A percentile compares a stretch with the other conserved stretches of the same genome.
Conservation (phyloP, 1,139 yeast genomes). For the Kodamaea anthophila region DNA sequence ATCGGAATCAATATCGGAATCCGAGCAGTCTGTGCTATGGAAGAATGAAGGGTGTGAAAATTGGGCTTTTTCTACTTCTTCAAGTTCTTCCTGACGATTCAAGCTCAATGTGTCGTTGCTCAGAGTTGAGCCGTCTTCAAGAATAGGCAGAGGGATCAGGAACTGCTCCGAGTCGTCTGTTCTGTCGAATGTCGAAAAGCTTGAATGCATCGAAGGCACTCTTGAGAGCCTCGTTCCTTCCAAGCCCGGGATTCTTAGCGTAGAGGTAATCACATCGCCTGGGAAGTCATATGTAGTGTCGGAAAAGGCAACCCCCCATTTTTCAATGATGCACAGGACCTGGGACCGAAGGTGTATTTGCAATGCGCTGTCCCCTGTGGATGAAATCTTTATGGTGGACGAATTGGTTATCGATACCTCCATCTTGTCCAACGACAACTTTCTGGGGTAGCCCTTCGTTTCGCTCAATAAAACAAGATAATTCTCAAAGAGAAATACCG, state of each 20-base stretch:
- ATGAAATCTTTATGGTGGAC: slow-evolving; percentile 14
- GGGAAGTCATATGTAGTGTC: slow-evolving; percentile 31
- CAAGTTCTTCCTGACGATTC: too few species aligned
- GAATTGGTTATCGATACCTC: slow-evolving; percentile 14
- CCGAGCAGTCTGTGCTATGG: too few species aligned
- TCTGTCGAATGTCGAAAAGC: background rate
- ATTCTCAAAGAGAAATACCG: slow-evolving; percentile 31
- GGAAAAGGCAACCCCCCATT: slow-evolving; percentile 41
- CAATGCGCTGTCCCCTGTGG: background rate
- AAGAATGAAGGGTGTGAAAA: too few species aligned
- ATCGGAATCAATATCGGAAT: slow-evolving; percentile 12
- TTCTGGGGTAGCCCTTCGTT: slow-evolving; percentile 10
- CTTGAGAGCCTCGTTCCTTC: slow-evolving; percentile 1
- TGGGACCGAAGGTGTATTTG: slow-evolving; percentile 18
- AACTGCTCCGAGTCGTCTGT: background rate
- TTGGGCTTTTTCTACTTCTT: too few species aligned
- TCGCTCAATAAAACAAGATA: slow-evolving; percentile 18
- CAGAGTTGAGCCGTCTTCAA: background rate
- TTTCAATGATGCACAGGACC: slow-evolving; percentile 28
- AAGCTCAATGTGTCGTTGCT: background rate
- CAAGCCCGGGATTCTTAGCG: slow-evolving; percentile 13
- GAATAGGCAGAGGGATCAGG: slow-evolving; percentile 2
- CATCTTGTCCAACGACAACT: slow-evolving; percentile 12
- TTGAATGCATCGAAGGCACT: slow-evolving; percentile 1
- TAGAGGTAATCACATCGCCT: slow-evolving; percentile 31